Conservation (phyloP, 2,329 filamentous ascomycete genomes). For the Claviceps monticola region DNA sequence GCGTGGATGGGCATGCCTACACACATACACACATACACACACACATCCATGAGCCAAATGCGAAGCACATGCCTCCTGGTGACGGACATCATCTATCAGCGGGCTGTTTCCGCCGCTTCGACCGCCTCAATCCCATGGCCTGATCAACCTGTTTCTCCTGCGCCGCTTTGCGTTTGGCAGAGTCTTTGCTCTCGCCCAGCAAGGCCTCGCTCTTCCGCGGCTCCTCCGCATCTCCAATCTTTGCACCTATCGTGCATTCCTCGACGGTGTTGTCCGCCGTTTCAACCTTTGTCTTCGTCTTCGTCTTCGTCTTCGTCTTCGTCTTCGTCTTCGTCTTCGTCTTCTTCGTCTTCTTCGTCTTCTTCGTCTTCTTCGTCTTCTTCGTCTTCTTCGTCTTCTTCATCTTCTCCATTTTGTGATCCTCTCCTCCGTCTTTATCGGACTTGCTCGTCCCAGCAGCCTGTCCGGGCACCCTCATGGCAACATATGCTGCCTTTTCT, state of each 20-base stretch:
- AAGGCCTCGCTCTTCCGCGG: background rate
- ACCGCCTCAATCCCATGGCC: background rate
- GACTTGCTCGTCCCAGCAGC: background rate
- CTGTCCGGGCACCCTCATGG: conserved; percentile 33
- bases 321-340: no score
- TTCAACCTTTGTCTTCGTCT: background rate
- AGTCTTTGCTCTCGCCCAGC: background rate
- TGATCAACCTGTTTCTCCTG: background rate
- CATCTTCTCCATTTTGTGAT: background rate
- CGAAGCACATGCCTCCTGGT: background rate
- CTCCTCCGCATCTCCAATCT: background rate
- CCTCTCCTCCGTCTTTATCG: background rate
- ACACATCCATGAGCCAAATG: no score
- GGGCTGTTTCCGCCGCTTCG: background rate
- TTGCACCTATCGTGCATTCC: no score
- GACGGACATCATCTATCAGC: background rate
- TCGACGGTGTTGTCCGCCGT: background rate
- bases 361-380: background rate
- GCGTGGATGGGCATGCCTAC: no score
- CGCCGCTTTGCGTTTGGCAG: background rate
- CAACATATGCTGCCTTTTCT: conserved; percentile 58
- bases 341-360: no score
- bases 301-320: background rate
- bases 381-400: background rate
- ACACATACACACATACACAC: no score